These are phyloP conservation scores for Aspergillus sp. DNA, from an alignment of 2,329 filamentous ascomycete genomes.

Conservation along the genomic window DNA sequence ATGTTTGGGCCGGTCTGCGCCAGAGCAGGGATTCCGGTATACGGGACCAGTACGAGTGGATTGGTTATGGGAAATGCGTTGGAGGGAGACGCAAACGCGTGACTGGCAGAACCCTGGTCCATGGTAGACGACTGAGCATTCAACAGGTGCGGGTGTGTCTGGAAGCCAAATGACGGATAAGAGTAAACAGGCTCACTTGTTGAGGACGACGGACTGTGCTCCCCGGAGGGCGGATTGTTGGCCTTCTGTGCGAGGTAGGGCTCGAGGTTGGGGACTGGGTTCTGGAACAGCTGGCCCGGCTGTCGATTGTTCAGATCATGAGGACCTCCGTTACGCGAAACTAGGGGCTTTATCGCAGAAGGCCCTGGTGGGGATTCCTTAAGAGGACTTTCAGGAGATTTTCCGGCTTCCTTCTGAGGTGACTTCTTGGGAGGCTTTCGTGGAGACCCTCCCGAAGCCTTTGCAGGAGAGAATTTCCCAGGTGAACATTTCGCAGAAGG, in stretches of 20 bases:
- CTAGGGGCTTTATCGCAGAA: not conserved
- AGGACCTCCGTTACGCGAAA: not conserved
- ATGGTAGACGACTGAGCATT: not conserved
- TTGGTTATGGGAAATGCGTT: not conserved
- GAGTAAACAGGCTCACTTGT: not conserved
- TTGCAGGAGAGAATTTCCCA: not conserved
- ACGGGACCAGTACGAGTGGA: not conserved
- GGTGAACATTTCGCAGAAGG: not conserved
- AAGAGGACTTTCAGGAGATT: not conserved
- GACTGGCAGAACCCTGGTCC: not conserved
- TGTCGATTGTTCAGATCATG: not conserved
- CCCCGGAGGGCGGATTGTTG: not conserved
- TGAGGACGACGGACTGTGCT: not conserved
- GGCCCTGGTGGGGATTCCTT: not conserved
- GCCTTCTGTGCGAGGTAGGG: not conserved
- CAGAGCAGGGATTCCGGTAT: not conserved
- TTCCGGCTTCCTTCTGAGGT: not conserved
- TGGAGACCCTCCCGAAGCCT: not conserved
- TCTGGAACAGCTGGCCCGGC: not conserved
- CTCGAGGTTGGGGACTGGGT: not conserved
- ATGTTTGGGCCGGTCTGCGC: not conserved
- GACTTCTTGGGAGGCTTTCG: not conserved
- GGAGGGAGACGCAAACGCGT: not conserved
- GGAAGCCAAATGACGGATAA: not conserved
- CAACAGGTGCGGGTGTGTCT: not conserved